phyloP scores from a whole-genome alignment of 441 rosid genomes.

The Isatis lusitanica region DNA sequence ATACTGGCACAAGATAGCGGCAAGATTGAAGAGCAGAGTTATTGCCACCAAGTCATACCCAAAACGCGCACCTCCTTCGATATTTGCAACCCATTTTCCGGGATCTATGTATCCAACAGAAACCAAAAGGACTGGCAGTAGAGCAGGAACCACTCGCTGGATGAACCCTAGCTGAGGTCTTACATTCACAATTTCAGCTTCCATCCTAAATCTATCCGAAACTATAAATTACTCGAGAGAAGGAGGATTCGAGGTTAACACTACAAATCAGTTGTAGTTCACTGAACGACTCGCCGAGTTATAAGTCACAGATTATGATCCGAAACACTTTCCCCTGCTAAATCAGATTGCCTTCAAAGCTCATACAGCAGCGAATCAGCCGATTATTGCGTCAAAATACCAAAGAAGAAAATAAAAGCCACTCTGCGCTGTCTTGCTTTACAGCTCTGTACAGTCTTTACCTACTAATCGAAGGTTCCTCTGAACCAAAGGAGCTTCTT shows the following conservation, averaged over 20 bases:
- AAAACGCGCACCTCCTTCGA: conserved; percentile 92
- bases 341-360: conserved; percentile 25
- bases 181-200: conserved; percentile 48
- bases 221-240: conserved; percentile 17
- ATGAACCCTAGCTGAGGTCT: conserved; percentile 46
- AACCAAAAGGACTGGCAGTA: conserved; percentile 74
- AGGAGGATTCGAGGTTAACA: conserved; percentile 11
- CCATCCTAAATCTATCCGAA: conserved; percentile 55
- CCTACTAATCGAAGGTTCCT: conserved; percentile 27
- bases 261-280: conserved; percentile 32
- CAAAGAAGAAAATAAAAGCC: conserved; percentile 15
- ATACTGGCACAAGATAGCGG: conserved; percentile 87
- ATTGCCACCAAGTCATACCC: conserved; percentile 71
- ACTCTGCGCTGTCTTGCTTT: conserved; percentile 14
- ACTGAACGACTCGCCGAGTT: conserved; percentile 24
- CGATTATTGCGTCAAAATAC: conserved; percentile 17
- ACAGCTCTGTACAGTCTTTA: conserved; percentile 26
- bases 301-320: conserved; percentile 39
- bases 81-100: conserved; percentile 88
- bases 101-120: conserved; percentile 92
- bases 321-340: conserved; percentile 12
- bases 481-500: conserved; percentile 15
- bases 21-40: conserved; percentile 76
- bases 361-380: conserved; percentile 17
- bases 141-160: conserved; percentile 57